These are phyloP conservation scores for Talaromyces sp. DNA, from an alignment of 2,329 filamentous ascomycete species.

Conservation along the genomic window DNA sequence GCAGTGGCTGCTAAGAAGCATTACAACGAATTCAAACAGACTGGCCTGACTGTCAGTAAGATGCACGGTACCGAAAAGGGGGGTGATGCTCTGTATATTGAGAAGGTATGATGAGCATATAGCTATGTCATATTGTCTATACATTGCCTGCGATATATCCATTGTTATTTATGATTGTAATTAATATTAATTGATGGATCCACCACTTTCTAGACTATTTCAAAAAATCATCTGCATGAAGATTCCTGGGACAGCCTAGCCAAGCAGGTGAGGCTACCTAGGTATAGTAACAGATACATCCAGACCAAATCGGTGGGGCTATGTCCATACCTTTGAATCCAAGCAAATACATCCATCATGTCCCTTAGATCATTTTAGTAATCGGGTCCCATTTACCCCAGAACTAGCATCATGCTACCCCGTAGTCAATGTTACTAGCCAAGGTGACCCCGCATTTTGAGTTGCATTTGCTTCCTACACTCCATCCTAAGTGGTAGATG, in stretches of 20 bases:
- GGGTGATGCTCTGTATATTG: slow-evolving; percentile 1
- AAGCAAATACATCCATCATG: too few species aligned
- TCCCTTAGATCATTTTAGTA: too few species aligned
- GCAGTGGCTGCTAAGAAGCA: slow-evolving; percentile 7
- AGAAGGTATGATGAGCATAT: background rate
- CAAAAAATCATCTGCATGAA: too few species aligned
- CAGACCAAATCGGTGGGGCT: too few species aligned
- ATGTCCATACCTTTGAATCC: too few species aligned
- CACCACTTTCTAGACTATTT: too few species aligned
- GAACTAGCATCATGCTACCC: background rate
- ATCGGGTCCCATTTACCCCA: background rate
- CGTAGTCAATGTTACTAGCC: background rate
- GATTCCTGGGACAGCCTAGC: too few species aligned
- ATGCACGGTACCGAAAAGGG: slow-evolving; percentile 1
- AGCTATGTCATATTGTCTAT: background rate
- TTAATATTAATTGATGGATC: too few species aligned
- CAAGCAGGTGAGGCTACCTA: too few species aligned
- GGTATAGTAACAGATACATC: too few species aligned
- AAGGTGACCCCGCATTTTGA: background rate
- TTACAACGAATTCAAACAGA: slow-evolving; percentile 6
- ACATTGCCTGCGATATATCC: too few species aligned
- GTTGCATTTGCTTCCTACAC: background rate
- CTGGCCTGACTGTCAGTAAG: slow-evolving; percentile 6
- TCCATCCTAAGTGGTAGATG: background rate
- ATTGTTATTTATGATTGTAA: too few species aligned